Base-by-base conservation (phyloP, 176 grass and related monocot species). In the Cenchrus purpureus region DNA sequence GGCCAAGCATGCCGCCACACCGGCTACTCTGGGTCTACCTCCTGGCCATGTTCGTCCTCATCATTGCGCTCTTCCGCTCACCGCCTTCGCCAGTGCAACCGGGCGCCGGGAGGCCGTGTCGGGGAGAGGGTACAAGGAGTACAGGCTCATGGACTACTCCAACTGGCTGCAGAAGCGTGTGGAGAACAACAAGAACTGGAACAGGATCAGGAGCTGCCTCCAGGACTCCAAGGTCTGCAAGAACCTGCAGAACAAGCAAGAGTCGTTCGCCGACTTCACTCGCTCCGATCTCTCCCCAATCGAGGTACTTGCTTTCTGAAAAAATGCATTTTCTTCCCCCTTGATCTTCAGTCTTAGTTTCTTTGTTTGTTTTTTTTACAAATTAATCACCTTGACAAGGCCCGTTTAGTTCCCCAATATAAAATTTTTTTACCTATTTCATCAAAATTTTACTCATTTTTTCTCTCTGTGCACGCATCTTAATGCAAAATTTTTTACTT, bases 21-120 rank as follows among this genome's bases (percentile, higher is more conserved):
- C 0, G 89, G 83, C 96, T 98, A 16, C 93, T 98, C 73, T 98
- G 93, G 96, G 56, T 91, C 63, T 98, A 98, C 89, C 96, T 98
- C 40, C 55, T 90, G 54, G 89, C 92, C 68, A 98, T 98, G 96
- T 98, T 95, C 82, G 4, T 92, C 74, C 82, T 98, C 80, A 98
- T 98, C 83, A 29, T 98, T 77, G 56, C 90, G 12, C 70, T 94
- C 65, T 78, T 95, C 79, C 70, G 64, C 74, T 95, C 81, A 98
- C 93, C 63, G 64, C 95, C 78, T 95, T 98, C 87, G 89, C 91
- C 4, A n/a, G n/a, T n/a, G 93, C 9, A 94, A 98, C 68, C 87
- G 86, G 96, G 93, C 51, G 89, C 93, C 7, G 96, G 96, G 85
- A 95, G 77, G 76, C 50, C 6, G 91, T 92, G n/a, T 98, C 96